These are phyloP conservation scores for Eucalyptus microcorys DNA, from an alignment of 345 rosid genomes.

Conservation along the genomic window DNA sequence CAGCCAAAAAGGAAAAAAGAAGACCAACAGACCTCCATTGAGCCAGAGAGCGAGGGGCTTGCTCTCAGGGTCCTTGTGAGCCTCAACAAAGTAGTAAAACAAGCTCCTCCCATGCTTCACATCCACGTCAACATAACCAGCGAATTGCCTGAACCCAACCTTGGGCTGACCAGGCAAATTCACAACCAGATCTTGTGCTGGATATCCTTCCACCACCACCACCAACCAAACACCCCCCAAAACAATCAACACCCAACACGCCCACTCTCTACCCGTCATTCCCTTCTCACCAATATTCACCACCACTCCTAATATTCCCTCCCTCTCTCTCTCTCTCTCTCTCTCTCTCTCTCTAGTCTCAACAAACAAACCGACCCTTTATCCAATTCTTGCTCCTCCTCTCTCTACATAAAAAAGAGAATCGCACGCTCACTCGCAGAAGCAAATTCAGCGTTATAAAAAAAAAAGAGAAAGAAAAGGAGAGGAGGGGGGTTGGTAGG, in stretches of 20 bases:
- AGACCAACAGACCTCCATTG: slow-evolving; percentile 54
- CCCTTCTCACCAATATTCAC: neutral
- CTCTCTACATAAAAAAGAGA: neutral
- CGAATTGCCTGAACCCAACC: slow-evolving; percentile 64
- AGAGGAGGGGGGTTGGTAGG: neutral
- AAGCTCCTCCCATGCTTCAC: slow-evolving; percentile 62
- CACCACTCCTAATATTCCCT: neutral
- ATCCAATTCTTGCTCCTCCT: neutral
- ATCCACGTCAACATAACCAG: slow-evolving; percentile 83
- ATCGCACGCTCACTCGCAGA: neutral
- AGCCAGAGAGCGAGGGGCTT: slow-evolving; percentile 91
- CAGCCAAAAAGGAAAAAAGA: neutral
- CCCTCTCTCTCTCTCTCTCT: neutral
- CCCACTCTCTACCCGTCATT: neutral
- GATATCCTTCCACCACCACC: slow-evolving; percentile 35
- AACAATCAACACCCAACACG: neutral
- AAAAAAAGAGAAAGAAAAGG: neutral
- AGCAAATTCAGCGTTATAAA: neutral
- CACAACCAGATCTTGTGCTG: slow-evolving; percentile 65
- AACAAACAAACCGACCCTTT: neutral
- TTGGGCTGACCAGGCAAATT: slow-evolving; percentile 70
- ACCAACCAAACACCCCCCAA: neutral
- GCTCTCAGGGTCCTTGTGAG: slow-evolving; percentile 38
- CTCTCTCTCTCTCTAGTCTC: neutral
- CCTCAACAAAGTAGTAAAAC: slow-evolving; percentile 91